Evolutionary conservation across 371 early-diverging fungal genomes (phyloP), one percentile per base, ranked within the genome.

Genomic region (Rhizomucor pusillus): DNA sequence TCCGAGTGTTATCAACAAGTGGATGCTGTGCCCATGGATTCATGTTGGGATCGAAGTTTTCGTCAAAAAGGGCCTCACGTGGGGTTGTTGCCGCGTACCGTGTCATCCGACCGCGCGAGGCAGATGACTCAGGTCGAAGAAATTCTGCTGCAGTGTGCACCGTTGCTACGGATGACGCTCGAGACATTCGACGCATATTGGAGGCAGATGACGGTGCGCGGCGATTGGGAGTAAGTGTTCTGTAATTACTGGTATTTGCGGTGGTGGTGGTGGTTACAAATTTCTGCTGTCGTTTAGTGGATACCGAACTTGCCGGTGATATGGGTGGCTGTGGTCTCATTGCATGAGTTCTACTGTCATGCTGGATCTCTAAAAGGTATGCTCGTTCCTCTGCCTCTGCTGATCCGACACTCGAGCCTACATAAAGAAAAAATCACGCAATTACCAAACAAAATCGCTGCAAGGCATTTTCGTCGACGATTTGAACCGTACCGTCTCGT

Each of bases 1-100:
- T 57, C 9, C 56, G 44, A 1, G 43, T 29, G 7, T 29, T 29
- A 5, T 29, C 29, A 29, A 29, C 29, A 7, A 29, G 29, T 29
- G 29, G 29, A 29, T 29, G 29, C 29, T 29, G 29, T 29, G 57
- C 59, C 71, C 71, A 71, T 13, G 71, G 71, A 51, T 71, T 71
- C n/a, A 69, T 59, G 33, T 60, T 55, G 10, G 58, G 61, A 49
- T 66, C 71, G 52, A 63, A 65, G 29, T 53, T 39, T 14, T 69
- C 69, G 22, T 69, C 69, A 36, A 58, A 59, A 43, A 23, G 49
- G 35, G 12, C 50, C 14, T 44, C 50, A 37, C 18, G 40, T 41
- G 41, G 16, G 14, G 41, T 19, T 3, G 5, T 19, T 41, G 41
- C 41, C 19, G 41, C 41, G 7, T 5, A 12, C 5, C 41, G 14